These are phyloP conservation scores for Tulasnella sp. DNA, from an alignment of 768 basidiomycete genomes.

Conservation along the genomic window DNA sequence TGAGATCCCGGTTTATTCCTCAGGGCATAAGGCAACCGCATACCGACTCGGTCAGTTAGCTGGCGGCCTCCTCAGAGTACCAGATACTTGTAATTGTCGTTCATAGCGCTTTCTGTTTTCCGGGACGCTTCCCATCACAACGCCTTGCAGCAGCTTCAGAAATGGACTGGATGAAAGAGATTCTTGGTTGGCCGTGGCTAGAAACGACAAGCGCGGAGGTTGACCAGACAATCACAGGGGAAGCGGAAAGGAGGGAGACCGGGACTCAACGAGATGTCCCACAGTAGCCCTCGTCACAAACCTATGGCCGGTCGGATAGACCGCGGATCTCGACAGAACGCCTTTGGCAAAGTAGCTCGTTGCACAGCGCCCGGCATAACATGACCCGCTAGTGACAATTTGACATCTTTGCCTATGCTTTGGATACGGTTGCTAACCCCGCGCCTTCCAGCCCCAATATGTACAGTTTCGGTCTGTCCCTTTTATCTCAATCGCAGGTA, in stretches of 20 bases:
- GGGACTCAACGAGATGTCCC: neutral
- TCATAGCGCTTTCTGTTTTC: constrained; percentile 24
- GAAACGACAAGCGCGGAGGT: neutral
- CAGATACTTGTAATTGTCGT: too few species aligned
- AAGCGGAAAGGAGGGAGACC: too few species aligned
- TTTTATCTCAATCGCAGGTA: neutral
- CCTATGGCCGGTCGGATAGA: too few species aligned
- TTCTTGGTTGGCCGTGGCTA: neutral
- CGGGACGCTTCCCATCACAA: constrained; percentile 23
- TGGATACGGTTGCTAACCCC: neutral
- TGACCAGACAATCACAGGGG: neutral
- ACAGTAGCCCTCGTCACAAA: too few species aligned
- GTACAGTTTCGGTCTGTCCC: neutral
- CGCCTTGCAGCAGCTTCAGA: neutral
- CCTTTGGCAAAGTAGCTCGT: too few species aligned
- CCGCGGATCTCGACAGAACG: too few species aligned
- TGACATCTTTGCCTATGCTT: neutral
- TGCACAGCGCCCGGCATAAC: too few species aligned
- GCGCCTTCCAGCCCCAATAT: neutral
- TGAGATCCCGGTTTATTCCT: too few species aligned
- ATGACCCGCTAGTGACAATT: too few species aligned
- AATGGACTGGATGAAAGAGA: neutral
- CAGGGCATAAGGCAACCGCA: too few species aligned
- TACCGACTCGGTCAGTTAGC: constrained; percentile 31
- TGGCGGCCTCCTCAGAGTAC: constrained; percentile 34